These are phyloP conservation scores for Sechiopsis laciniata DNA, from an alignment of 306 rosid species.

Conservation along the genomic window DNA sequence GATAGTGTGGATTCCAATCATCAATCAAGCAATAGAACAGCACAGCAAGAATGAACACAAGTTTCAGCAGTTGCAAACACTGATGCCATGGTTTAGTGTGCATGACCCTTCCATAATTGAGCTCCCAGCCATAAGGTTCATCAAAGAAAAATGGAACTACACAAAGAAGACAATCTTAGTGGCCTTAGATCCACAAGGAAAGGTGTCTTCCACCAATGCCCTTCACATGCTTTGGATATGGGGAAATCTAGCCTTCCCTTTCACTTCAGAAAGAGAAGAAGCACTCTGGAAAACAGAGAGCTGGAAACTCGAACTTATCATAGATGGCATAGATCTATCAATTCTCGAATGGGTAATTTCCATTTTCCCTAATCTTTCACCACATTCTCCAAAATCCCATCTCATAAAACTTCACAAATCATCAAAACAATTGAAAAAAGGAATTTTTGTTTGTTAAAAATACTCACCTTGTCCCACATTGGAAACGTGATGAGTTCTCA, in stretches of 20 bases:
- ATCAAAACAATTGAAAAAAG: neutral
- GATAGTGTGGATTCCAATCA: conserved; percentile 75
- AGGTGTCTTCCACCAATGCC: conserved; percentile 57
- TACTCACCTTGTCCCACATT: no score
- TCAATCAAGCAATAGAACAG: conserved; percentile 33
- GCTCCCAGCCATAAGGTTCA: conserved; percentile 51
- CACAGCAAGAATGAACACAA: conserved; percentile 25
- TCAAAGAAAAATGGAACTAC: conserved; percentile 60
- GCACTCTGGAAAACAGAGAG: conserved; percentile 53
- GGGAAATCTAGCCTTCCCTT: conserved; percentile 73
- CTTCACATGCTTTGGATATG: conserved; percentile 79
- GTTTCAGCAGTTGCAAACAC: conserved; percentile 46
- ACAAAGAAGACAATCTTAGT: conserved; percentile 63
- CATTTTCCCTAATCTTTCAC: neutral
- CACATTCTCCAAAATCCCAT: neutral
- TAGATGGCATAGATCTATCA: conserved; percentile 48
- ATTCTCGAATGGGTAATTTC: conserved; percentile 50
- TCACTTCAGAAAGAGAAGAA: conserved; percentile 60
- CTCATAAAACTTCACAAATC: neutral
- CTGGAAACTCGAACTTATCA: conserved; percentile 67
- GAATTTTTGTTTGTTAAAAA: neutral
- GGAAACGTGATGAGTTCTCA: no score
- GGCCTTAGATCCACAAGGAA: conserved; percentile 73
- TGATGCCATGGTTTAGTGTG: conserved; percentile 65
- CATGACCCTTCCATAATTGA: conserved; percentile 51